phyloP scores from a whole-genome alignment of 176 grass and related monocot genomes.

The Oryza glumipatula region DNA sequence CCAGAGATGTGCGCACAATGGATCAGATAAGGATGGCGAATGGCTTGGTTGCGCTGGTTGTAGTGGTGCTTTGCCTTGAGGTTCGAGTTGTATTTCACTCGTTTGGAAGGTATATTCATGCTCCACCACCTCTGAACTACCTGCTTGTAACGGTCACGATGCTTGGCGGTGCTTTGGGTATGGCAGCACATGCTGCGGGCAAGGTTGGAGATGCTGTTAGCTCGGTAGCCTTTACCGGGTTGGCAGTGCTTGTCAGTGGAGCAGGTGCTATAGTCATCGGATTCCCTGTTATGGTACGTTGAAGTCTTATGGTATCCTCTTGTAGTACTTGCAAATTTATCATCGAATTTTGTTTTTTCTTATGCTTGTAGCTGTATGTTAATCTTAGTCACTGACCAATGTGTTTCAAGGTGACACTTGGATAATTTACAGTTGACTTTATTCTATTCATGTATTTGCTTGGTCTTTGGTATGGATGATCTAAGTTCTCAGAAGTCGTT shows the following conservation, averaged over 20 bases:
- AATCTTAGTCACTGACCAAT: background rate
- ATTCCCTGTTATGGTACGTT: conserved; percentile 81
- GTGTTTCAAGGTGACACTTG: background rate
- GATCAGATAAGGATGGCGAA: conserved; percentile 72
- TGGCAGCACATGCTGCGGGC: conserved; percentile 79
- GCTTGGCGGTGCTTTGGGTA: conserved; percentile 75
- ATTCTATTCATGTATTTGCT: background rate
- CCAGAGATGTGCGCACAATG: conserved; percentile 65
- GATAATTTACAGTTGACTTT: background rate
- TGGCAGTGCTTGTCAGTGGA: conserved; percentile 76
- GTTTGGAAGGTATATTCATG: conserved; percentile 92
- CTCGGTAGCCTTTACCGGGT: conserved; percentile 66
- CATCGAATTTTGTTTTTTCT: background rate
- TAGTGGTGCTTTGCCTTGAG: conserved; percentile 89
- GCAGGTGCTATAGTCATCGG: conserved; percentile 85
- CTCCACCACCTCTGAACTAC: conserved; percentile 84
- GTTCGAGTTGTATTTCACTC: conserved; percentile 86
- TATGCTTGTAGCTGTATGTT: background rate
- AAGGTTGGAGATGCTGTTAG: conserved; percentile 84
- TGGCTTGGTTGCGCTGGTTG: conserved; percentile 74
- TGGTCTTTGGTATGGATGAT: conserved; percentile 14
- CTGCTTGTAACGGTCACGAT: conserved; percentile 89
- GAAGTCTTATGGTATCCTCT: conserved; percentile 33
- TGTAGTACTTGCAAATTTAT: conserved; percentile 49
- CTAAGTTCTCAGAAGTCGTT: background rate